These are phyloP conservation scores for Rhodocollybia butyracea DNA, from an alignment of 768 basidiomycete genomes.

Conservation along the genomic window DNA sequence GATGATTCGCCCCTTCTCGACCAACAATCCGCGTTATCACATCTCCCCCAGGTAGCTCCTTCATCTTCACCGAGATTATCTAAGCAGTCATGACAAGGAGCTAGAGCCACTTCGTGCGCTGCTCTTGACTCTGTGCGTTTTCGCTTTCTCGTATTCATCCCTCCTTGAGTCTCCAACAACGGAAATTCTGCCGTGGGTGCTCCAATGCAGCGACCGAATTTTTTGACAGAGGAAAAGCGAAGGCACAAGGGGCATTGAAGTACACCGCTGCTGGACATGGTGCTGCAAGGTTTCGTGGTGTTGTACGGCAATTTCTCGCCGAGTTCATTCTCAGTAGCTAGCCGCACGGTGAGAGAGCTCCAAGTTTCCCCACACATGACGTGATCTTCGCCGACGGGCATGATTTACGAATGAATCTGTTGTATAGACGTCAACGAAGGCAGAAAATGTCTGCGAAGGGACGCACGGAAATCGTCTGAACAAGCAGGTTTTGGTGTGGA, in stretches of 20 bases:
- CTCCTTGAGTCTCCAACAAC: not conserved
- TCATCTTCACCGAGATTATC: conserved; percentile 8
- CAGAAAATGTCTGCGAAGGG: not conserved
- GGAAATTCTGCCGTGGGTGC: conserved; percentile 4
- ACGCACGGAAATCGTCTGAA: not conserved
- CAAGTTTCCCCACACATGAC: conserved; percentile 3
- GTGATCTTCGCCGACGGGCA: conserved; percentile 4
- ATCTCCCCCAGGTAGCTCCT: conserved; percentile 6
- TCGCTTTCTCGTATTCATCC: not conserved
- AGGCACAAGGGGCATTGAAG: conserved; percentile 3
- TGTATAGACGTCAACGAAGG: not conserved
- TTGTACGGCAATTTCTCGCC: not conserved
- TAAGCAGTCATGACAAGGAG: conserved; percentile 4
- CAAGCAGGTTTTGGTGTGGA: not conserved
- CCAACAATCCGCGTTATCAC: conserved; percentile 7
- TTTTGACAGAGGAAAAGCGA: not conserved
- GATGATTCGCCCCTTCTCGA: not conserved
- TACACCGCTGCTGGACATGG: not conserved
- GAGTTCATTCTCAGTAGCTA: not conserved
- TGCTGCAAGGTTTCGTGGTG: not conserved
- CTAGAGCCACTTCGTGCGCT: not conserved
- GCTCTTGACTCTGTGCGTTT: conserved; percentile 5
- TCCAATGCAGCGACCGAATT: conserved; percentile 4
- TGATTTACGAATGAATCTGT: not conserved
- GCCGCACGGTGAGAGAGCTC: not conserved